A percentile compares a stretch with the other conserved stretches of the same genome.
phyloP scores from a whole-genome alignment of 2,329 filamentous ascomycete species.

The Endothia cerciana region DNA sequence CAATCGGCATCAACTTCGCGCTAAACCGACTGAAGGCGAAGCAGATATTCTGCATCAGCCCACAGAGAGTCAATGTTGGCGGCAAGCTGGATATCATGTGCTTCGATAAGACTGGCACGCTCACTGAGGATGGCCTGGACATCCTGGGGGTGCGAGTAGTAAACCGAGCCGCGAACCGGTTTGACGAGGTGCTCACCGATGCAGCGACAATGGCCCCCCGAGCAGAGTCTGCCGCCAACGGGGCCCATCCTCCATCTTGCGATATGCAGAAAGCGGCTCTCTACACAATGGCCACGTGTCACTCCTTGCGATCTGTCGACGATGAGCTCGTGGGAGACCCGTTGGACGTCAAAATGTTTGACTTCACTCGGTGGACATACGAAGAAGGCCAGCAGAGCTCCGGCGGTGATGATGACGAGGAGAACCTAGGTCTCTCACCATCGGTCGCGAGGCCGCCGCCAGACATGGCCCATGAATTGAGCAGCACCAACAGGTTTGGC shows the following conservation, averaged over 20 bases:
- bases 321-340: conserved; percentile 91
- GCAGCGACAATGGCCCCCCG: conserved; percentile 60
- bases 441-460: conserved; percentile 83
- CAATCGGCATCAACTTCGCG: conserved; percentile 96
- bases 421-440: conserved; percentile 77
- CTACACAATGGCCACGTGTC: conserved; percentile 96
- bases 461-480: conserved; percentile 52
- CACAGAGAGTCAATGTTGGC: conserved; percentile 93
- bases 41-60: conserved; percentile 96
- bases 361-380: conserved; percentile 91
- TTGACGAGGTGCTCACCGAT: conserved; percentile 76
- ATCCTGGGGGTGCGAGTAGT: conserved; percentile 87
- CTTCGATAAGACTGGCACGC: conserved; percentile 98
- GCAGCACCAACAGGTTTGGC: conserved; percentile 48
- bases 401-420: conserved; percentile 70
- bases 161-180: conserved; percentile 62
- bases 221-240: conserved; percentile 35
- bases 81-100: conserved; percentile 96
- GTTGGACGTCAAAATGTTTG: conserved; percentile 97
- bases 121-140: conserved; percentile 95
- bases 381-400: conserved; percentile 79
- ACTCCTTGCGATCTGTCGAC: conserved; percentile 86
- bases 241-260: conserved; percentile 36
- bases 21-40: conserved; percentile 83
- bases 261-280: conserved; percentile 64